phyloP scores from a whole-genome alignment of 2,329 filamentous ascomycete species.

The Colletotrichum sp. region DNA sequence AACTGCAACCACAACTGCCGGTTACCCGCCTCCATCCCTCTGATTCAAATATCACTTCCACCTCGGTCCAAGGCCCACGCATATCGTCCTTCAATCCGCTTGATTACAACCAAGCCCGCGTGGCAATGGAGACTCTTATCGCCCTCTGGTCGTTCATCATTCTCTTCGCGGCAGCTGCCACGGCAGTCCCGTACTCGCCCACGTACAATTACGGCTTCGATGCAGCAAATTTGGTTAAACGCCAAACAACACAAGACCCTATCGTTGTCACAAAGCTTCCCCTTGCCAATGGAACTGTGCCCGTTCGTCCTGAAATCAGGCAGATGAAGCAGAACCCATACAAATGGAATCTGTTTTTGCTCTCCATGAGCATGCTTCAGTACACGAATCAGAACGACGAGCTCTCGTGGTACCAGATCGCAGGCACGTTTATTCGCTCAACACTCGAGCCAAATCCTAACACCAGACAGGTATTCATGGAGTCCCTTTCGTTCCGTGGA shows the following conservation, averaged over 20 bases:
- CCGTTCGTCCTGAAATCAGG: constrained; percentile 69
- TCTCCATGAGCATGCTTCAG: constrained; percentile 77
- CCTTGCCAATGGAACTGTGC: constrained; percentile 42
- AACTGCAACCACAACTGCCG: not conserved
- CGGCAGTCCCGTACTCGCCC: constrained; percentile 2
- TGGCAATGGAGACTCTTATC: not conserved
- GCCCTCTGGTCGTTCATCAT: not conserved
- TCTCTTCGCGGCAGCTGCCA: not conserved
- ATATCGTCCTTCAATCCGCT: not conserved
- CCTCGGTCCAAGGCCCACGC: not conserved
- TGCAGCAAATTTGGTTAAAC: constrained; percentile 41
- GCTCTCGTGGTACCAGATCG: constrained; percentile 79
- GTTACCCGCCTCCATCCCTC: not conserved
- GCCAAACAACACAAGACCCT: constrained; percentile 37
- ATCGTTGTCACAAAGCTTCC: constrained; percentile 51
- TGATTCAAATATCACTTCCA: not conserved
- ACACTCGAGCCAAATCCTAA: not conserved
- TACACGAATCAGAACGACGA: constrained; percentile 64
- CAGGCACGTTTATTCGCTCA: constrained; percentile 57
- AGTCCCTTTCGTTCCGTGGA: constrained; percentile 66
- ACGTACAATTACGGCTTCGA: constrained; percentile 58
- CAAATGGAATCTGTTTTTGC: constrained; percentile 77
- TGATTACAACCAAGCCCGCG: not conserved
- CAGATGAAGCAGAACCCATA: constrained; percentile 67
- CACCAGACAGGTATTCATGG: constrained; percentile 74